Evolutionary conservation across 805 yeast species (phyloP), one percentile per base, ranked within the genome.

Genomic region (Starmera quercuum): DNA sequence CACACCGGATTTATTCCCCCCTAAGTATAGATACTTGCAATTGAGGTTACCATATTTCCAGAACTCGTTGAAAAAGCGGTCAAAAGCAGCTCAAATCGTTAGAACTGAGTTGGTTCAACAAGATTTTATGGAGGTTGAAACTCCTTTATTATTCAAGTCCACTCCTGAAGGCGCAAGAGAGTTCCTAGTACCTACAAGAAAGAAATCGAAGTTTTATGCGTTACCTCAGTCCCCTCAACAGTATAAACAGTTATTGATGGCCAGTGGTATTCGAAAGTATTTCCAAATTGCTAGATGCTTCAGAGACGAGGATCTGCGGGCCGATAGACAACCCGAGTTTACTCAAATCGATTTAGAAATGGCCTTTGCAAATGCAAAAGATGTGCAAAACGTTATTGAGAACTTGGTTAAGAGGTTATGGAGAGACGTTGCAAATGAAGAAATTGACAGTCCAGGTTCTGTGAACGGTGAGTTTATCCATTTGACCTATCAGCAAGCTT

Each of bases 101-200:
- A 60, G 86, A 29, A 46, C 58, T 6, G 45, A 51, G 1, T 53
- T 80, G 12, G 66, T 66, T 26, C 35, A 46, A 0, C 45, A 57
- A 14, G 59, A 59, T 2, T 92, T 92, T 54, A 71, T 73, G 0
- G 97, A 92, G 51, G 69, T 92, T 20, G 98, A 90, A 53, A 92
- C 98, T 0, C 98, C 98, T 1, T 55, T 90, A 6, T 60, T 92
- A 20, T 92, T 92, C 67, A 88, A 92, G 51, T 83, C 95, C 2
- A 92, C 98, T 0, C 98, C 98, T 0, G 98, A 92, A 57, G 98
- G 98, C 12, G 98, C 98, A 2, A 68, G 95, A 25, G 99, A 92
- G 58, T 92, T 90, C 54, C 58, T 92, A 31, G 97, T 92, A 0
- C 98, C 98, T 1, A 85, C 97, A 0, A 68, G 97, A 43, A 61